Base-by-base conservation (phyloP, 164 flowering plant genomes). In the Aristolochia californica region DNA sequence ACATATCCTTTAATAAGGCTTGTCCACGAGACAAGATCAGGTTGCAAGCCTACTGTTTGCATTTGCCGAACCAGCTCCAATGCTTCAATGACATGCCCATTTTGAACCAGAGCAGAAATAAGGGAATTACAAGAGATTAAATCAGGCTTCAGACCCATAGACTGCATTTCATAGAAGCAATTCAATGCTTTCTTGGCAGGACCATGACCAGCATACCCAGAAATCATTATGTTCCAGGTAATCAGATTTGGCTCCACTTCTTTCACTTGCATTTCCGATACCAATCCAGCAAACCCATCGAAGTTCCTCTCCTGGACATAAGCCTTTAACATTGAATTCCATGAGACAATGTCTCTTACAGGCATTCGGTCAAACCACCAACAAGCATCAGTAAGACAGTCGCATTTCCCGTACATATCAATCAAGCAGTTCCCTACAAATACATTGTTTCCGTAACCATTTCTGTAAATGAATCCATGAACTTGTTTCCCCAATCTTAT, bases 171-270 rank as follows among this genome's bases (percentile, higher is more conserved):
- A 8, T 5, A 16, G 16, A 58, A 58, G 40, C 56, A 57, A 50
- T 64, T 15, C 25, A 57, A 30, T 38, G 67, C 67, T 57, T 58
- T 61, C 17, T 64, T 58, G 25, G 61, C 17, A 52, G 2, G 15
- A 13, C 67, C 67, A 44, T 40, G 52, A 23, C 24, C 11, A 7
- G 62, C 62, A 64, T 50, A 57, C 13, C 67, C 61, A n/a, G 62
- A 40, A 43, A 64, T 64, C 61, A 64, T 43, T 22, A 57, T 64
- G 28, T 64, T 64, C 62, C 67, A 64, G 43, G 57, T 64, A 14
- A 58, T 51, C 57, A 57, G 26, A 51, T 57, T 64, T 12, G 57
- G 62, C 21, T 49, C 26, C 61, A 64, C 48, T 34, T 57, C 57
- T 52, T 52, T 51, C 10, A 27, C 45, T 45, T 57, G 52, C 54